Evolutionary conservation across 331 rosid species (phyloP).

Genomic region (Malus hybrid): DNA sequence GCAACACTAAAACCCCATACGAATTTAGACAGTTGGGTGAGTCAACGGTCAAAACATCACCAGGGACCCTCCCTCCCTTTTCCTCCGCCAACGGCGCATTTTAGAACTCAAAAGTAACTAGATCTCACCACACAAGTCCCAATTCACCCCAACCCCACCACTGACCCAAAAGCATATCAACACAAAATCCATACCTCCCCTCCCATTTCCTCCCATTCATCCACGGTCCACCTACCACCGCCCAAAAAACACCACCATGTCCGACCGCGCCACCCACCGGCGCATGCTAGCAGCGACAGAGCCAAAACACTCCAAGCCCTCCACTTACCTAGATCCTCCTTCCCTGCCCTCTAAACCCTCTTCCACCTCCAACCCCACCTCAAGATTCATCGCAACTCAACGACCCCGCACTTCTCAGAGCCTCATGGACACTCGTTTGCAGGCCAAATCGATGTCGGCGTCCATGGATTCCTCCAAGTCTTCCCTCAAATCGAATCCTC

Average conservation of each 20-base stretch:
- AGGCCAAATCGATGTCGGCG: conserved; percentile 37
- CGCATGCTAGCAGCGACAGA: conserved; percentile 30
- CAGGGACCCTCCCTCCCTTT: background rate
- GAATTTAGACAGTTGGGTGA: background rate
- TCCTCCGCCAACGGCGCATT: conserved; percentile 33
- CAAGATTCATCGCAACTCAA: conserved; percentile 24
- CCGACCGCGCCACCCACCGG: conserved; percentile 41
- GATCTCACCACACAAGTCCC: conserved; percentile 32
- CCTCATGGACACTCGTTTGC: conserved; percentile 26
- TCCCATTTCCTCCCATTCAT: background rate
- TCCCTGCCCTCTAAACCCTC: conserved; percentile 24
- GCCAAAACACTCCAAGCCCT: conserved; percentile 23
- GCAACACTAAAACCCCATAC: background rate
- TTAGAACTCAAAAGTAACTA: background rate
- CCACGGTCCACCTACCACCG: background rate
- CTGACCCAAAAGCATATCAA: background rate
- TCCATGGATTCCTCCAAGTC: conserved; percentile 43
- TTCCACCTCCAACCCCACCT: conserved; percentile 24
- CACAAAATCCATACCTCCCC: background rate
- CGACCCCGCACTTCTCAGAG: conserved; percentile 8
- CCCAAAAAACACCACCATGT: conserved; percentile 15
- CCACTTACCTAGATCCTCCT: conserved; percentile 41
- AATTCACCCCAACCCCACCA: conserved; percentile 9
- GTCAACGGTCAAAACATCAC: conserved; percentile 49
- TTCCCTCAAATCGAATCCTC: conserved; percentile 20